These are phyloP conservation scores for Coemansia sp. DNA, from an alignment of 192 early-diverging fungal genomes.

Conservation along the genomic window DNA sequence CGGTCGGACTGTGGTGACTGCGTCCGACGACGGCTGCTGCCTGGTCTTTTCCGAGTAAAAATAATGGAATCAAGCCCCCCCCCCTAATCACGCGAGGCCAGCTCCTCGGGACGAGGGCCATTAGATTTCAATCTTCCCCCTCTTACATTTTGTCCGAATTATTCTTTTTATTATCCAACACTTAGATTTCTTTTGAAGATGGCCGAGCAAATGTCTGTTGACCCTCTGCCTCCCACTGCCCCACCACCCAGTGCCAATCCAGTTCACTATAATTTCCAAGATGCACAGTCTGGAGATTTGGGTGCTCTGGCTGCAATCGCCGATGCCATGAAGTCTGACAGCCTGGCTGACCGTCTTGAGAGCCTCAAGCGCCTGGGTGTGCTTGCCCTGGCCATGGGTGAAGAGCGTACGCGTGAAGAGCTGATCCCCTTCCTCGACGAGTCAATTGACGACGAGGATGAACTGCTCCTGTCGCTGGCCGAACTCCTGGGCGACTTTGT, in stretches of 20 bases:
- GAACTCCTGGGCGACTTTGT: conserved; percentile 92
- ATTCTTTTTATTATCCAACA: not conserved
- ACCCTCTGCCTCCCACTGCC: conserved; percentile 34
- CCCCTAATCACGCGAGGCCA: no score
- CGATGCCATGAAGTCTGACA: conserved; percentile 54
- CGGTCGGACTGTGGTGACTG: conserved; percentile 70
- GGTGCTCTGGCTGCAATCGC: conserved; percentile 49
- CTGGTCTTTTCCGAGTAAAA: conserved; percentile 58
- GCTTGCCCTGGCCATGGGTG: conserved; percentile 84
- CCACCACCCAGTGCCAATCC: not conserved
- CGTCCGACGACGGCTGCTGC: conserved; percentile 79
- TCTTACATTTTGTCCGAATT: not conserved
- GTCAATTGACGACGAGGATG: conserved; percentile 99
- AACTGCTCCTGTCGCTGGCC: conserved; percentile 88
- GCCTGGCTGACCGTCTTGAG: conserved; percentile 51
- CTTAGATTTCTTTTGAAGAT: conserved; percentile 12
- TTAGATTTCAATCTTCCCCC: not conserved
- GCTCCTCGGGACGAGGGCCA: no score
- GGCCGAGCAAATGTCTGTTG: conserved; percentile 54
- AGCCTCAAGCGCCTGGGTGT: conserved; percentile 52
- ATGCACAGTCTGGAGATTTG: conserved; percentile 47
- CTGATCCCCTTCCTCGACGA: conserved; percentile 98
- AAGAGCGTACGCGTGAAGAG: conserved; percentile 91
- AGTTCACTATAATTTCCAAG: conserved; percentile 47
- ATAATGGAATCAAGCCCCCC: no score